Evolutionary conservation across 2,329 filamentous ascomycete genomes (phyloP).

Genomic region (Aspergillus brasiliensis): DNA sequence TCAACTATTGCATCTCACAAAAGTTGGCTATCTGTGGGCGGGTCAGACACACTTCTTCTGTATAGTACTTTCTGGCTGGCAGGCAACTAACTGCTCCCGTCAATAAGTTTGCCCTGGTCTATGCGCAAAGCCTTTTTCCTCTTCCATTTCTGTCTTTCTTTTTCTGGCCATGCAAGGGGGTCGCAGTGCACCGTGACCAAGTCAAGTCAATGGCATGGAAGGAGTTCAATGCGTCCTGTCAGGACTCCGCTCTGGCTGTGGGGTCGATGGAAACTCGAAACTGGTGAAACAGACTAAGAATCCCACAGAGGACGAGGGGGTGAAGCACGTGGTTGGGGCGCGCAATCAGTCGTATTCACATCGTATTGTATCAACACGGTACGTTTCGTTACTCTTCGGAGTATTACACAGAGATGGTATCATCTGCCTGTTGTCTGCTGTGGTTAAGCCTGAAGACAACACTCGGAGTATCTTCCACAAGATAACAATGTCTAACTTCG

Average conservation of each 20-base stretch:
- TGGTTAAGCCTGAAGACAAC: neutral
- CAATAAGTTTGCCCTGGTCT: neutral
- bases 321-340: conserved; percentile 6
- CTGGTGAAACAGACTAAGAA: conserved; percentile 9
- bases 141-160: no score
- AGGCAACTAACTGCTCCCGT: neutral
- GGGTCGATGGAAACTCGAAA: conserved; percentile 2
- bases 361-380: neutral
- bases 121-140: neutral
- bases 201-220: neutral
- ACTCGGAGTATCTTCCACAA: neutral
- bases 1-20: neutral
- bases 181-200: neutral
- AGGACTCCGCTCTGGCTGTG: conserved; percentile 3
- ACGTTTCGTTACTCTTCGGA: neutral
- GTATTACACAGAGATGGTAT: neutral
- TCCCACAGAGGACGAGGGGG: conserved; percentile 1
- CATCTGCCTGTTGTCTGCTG: neutral
- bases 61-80: neutral
- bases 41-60: neutral
- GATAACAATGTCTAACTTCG: neutral
- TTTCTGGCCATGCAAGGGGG: neutral
- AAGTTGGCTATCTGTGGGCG: neutral
- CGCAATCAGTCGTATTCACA: neutral
- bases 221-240: conserved; percentile 10